Percentiles rank a stretch among this genome's conserved stretches.
These are phyloP conservation scores for Stachybotrys echinatus DNA, from an alignment of 2,329 filamentous ascomycete species.

Conservation along the genomic window DNA sequence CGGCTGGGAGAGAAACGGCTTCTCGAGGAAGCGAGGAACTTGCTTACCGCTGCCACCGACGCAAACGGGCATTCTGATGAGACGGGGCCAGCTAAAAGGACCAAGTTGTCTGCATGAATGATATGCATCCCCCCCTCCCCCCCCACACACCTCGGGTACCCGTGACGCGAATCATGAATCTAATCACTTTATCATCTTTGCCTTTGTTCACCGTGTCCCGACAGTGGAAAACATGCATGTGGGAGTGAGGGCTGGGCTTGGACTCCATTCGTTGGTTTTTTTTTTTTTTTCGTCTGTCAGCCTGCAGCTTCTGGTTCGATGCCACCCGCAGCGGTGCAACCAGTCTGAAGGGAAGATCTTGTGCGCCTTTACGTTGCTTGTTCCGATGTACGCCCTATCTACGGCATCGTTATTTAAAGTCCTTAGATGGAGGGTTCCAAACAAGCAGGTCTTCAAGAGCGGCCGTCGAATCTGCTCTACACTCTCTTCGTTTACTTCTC, in stretches of 20 bases:
- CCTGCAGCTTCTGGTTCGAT: background rate
- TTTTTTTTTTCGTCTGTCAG: background rate
- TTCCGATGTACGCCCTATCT: background rate
- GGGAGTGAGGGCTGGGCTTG: no score
- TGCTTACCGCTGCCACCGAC: background rate
- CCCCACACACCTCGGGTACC: no score
- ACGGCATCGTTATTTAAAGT: no score
- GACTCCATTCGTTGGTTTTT: background rate
- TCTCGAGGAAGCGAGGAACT: slow-evolving; percentile 44
- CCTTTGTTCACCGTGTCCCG: no score
- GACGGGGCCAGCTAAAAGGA: slow-evolving; percentile 21
- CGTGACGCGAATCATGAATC: no score
- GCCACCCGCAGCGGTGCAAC: background rate
- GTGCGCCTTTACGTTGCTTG: background rate
- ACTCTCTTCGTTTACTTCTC: no score
- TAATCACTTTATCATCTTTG: no score
- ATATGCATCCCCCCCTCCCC: background rate
- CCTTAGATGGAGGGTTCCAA: no score
- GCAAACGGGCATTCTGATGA: slow-evolving; percentile 5
- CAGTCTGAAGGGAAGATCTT: background rate
- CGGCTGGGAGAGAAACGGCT: slow-evolving; percentile 69
- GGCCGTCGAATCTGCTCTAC: no score
- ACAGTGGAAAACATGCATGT: no score
- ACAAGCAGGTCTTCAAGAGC: no score
- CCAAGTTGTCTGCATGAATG: slow-evolving; percentile 16